Evolutionary conservation across 345 rosid species (phyloP), one percentile per base, ranked within the genome.

Genomic region (Dovyalis caffra): DNA sequence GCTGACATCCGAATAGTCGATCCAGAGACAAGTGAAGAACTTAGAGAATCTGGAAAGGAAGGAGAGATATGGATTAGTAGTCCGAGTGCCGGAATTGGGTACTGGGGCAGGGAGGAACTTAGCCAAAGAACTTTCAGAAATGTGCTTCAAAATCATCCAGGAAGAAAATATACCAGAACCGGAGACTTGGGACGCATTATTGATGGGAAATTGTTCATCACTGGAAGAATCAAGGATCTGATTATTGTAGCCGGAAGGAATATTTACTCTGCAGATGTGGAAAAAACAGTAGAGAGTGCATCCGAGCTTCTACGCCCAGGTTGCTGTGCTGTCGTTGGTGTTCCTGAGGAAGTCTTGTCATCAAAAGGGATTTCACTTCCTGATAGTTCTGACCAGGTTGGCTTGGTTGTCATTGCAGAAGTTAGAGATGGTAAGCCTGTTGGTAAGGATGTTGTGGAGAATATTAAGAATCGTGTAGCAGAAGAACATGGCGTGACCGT

Each of bases 201-300:
- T 60, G 89, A 84, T 66, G 86, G 83, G 37, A 90, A 87, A 0
- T 62, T 88, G 68, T 88, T 87, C 81, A 90, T 87, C 78, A 88
- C 91, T 1, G 94, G 94, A 68, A 84, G 94, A 86, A 88, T 88
- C 85, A 88, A 90, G 81, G 94, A 88, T 83, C 88, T 90, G 35
- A 88, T 90, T 20, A 90, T 90, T 71, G 86, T 90, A 15, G 90
- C 90, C 15, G 91, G 91, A 75, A 86, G 90, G 79, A 90, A 90
- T 68, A 83, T 90, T 34, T 90, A 90, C 85, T 88, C 90, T 3
- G 87, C 88, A 11, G 94, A 90, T 74, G 86, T 88, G 47, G 94
- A 90, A 56, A 87, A 88, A 87, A 90, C 94, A 1, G 88, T 90
- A 61, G 94, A 90, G 82, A 83, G 62, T 74, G 78, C 91, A 49